Evolutionary conservation across 2,329 filamentous ascomycete genomes (phyloP).

Genomic region (Fusarium graminum): DNA sequence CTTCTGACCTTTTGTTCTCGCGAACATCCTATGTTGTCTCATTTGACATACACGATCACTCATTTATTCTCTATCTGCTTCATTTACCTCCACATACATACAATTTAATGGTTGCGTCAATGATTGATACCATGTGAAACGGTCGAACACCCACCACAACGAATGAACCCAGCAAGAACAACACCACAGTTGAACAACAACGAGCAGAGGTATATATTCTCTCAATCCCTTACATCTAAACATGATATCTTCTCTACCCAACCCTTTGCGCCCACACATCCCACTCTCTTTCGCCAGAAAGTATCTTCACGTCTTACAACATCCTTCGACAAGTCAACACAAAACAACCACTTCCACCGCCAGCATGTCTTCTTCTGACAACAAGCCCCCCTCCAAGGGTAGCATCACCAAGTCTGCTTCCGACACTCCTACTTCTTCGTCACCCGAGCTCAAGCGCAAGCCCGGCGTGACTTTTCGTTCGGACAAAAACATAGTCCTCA

Average conservation of each 20-base stretch:
- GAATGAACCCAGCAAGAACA: not conserved
- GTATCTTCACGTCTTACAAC: not conserved
- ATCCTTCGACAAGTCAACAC: not conserved
- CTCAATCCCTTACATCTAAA: not conserved
- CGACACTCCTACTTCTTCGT: not conserved
- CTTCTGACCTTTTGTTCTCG: too few species aligned
- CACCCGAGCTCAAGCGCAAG: not conserved
- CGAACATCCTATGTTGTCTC: rapidly evolving
- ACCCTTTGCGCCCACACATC: not conserved
- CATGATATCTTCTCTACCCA: not conserved
- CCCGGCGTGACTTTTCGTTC: not conserved
- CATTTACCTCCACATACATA: not conserved
- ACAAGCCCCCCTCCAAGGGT: not conserved
- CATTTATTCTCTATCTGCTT: rapidly evolving
- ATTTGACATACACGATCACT: too few species aligned
- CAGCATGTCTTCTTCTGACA: not conserved
- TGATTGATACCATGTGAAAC: too few species aligned
- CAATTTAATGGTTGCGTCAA: not conserved
- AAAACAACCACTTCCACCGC: not conserved
- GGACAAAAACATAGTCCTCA: not conserved
- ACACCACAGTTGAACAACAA: not conserved
- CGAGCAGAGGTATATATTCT: not conserved
- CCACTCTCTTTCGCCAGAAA: not conserved
- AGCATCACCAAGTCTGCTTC: conserved; percentile 1
- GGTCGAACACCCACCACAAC: too few species aligned